Percentiles rank a stretch among this genome's conserved stretches.
Conservation (phyloP, 2,329 filamentous ascomycete genomes). For the Aaosphaeria pasadenensis region DNA sequence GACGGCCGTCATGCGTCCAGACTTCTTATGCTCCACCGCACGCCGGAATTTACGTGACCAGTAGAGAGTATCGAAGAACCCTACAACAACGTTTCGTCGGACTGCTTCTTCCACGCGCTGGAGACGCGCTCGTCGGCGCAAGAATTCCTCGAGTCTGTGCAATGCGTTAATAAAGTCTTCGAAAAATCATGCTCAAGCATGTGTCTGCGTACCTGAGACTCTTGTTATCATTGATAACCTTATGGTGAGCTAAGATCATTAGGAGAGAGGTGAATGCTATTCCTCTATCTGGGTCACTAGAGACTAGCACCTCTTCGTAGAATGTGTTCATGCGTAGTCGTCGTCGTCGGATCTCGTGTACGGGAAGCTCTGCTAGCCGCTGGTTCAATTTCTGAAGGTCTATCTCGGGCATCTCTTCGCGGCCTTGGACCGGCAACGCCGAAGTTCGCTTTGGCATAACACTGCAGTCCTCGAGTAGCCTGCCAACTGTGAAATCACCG, state of each 20-base stretch:
- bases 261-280: conserved; percentile 90
- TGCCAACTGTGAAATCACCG: conserved; percentile 80
- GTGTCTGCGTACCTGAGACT: conserved; percentile 65
- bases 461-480: conserved; percentile 81
- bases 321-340: conserved; percentile 87
- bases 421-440: conserved; percentile 46
- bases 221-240: conserved; percentile 97
- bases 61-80: conserved; percentile 94
- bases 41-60: conserved; percentile 81
- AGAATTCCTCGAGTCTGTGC: conserved; percentile 82
- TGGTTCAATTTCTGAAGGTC: conserved; percentile 74
- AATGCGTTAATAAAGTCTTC: conserved; percentile 1
- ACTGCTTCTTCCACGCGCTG: conserved; percentile 96
- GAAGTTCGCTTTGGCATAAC: conserved; percentile 52
- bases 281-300: conserved; percentile 82
- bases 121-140: conserved; percentile 82
- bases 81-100: conserved; percentile 81
- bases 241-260: conserved; percentile 97
- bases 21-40: conserved; percentile 66
- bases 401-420: conserved; percentile 46
- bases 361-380: conserved; percentile 70
- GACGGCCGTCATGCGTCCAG: conserved; percentile 70
- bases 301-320: conserved; percentile 93
- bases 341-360: conserved; percentile 69
- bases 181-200: neutral